These are phyloP conservation scores for Ogataea wickerhamii DNA, from an alignment of 805 yeast species.

Conservation along the genomic window DNA sequence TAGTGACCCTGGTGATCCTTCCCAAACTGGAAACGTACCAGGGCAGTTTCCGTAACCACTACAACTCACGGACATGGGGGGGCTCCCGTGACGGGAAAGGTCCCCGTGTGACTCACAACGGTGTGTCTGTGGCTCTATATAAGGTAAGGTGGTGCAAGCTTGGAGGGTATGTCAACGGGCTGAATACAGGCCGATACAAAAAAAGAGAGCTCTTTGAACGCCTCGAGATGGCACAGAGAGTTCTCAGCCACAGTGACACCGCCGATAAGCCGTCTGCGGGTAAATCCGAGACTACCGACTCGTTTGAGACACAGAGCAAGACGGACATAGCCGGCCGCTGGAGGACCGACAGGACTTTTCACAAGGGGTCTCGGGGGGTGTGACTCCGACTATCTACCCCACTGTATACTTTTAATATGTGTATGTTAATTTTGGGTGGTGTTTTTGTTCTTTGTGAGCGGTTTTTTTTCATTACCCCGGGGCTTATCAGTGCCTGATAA, in stretches of 20 bases:
- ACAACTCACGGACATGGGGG: slow-evolving; percentile 75
- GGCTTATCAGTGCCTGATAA: too few species aligned
- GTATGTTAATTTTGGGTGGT: too few species aligned
- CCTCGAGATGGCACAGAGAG: slow-evolving; percentile 13
- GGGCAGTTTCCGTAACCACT: slow-evolving; percentile 64
- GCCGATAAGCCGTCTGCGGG: slow-evolving; percentile 13
- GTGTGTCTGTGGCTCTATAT: slow-evolving; percentile 66
- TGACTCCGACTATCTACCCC: too few species aligned
- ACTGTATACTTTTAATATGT: too few species aligned
- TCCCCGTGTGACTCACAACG: slow-evolving; percentile 55
- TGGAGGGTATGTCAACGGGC: slow-evolving; percentile 21
- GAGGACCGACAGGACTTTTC: slow-evolving; percentile 12
- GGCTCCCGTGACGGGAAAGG: slow-evolving; percentile 13
- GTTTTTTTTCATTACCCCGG: too few species aligned
- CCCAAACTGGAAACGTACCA: slow-evolving; percentile 65
- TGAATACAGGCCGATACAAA: slow-evolving; percentile 17
- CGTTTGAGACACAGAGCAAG: not conserved
- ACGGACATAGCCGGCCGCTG: slow-evolving; percentile 6
- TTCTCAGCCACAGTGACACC: slow-evolving; percentile 4
- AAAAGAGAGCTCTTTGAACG: slow-evolving; percentile 24
- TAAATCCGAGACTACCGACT: slow-evolving; percentile 4
- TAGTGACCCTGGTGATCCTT: slow-evolving; percentile 57
- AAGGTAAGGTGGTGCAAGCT: slow-evolving; percentile 46
- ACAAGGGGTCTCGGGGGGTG: slow-evolving; percentile 10
- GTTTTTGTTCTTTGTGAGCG: too few species aligned